Percentiles rank a stretch among this genome's conserved stretches.
Evolutionary conservation across 2,329 filamentous ascomycete genomes (phyloP).

Genomic region (Trichoderma sp.): DNA sequence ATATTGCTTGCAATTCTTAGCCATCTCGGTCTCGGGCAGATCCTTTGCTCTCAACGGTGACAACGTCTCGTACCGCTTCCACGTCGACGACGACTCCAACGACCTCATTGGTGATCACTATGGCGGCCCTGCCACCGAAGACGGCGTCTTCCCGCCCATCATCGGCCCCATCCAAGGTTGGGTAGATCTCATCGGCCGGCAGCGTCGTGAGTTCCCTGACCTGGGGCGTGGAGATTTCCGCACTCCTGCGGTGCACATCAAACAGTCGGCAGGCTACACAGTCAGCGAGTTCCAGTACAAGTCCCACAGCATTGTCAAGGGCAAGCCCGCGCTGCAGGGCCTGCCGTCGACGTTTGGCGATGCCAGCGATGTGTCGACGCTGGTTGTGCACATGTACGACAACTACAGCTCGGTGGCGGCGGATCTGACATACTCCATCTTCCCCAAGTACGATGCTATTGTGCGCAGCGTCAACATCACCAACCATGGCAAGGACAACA

Average conservation of each 20-base stretch:
- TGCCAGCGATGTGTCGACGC: constrained; percentile 58
- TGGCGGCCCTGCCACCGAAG: constrained; percentile 57
- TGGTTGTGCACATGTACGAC: constrained; percentile 60
- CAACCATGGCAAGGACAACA: constrained; percentile 56
- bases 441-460: constrained; percentile 62
- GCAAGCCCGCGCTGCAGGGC: constrained; percentile 58
- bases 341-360: constrained; percentile 62
- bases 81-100: constrained; percentile 57
- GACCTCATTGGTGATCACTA: constrained; percentile 65
- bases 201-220: constrained; percentile 64
- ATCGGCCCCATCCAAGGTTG: constrained; percentile 49
- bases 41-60: constrained; percentile 60
- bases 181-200: constrained; percentile 51
- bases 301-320: constrained; percentile 55
- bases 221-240: constrained; percentile 65
- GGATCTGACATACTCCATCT: constrained; percentile 64
- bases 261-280: constrained; percentile 59
- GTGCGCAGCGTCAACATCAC: constrained; percentile 62
- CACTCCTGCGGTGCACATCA: constrained; percentile 61
- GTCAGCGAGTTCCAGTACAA: constrained; percentile 61
- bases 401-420: constrained; percentile 59
- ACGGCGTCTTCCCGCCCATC: constrained; percentile 44
- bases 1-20: constrained; percentile 29
- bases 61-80: constrained; percentile 63
- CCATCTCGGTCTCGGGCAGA: constrained; percentile 55